Evolutionary conservation across 2,329 filamentous ascomycete genomes (phyloP).

Genomic region (Capronia coronata): DNA sequence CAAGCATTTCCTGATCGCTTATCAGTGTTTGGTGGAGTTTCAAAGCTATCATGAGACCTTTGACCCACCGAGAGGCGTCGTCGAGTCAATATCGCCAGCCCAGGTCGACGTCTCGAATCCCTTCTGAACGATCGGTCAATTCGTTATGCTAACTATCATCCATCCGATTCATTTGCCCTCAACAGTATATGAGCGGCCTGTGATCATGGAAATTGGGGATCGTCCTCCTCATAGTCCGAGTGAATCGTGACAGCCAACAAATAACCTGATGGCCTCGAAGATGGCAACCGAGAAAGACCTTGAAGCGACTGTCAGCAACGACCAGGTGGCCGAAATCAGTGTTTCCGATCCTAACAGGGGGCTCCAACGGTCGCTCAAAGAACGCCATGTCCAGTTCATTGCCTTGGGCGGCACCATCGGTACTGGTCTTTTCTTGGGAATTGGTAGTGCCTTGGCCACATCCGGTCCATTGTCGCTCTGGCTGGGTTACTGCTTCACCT

Average conservation of each 20-base stretch:
- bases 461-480: constrained; percentile 2
- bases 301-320: neutral
- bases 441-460: neutral
- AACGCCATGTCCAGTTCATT: constrained; percentile 3
- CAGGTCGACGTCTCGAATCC: no score
- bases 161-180: neutral
- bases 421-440: neutral
- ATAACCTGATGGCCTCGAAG: neutral
- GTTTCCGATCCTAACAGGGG: neutral
- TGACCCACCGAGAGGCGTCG: no score
- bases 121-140: neutral
- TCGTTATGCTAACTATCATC: neutral
- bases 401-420: neutral
- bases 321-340: neutral
- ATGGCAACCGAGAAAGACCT: neutral
- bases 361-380: neutral
- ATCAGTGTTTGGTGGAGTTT: neutral
- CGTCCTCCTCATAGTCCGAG: neutral
- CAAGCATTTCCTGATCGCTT: constrained; percentile 1
- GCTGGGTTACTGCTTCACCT: neutral
- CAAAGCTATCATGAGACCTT: neutral
- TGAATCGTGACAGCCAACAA: neutral
- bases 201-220: neutral
- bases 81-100: no score
- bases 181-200: constrained; percentile 1